Evolutionary conservation across 164 flowering plant species (phyloP).

Genomic region (Stephania cephalantha): DNA sequence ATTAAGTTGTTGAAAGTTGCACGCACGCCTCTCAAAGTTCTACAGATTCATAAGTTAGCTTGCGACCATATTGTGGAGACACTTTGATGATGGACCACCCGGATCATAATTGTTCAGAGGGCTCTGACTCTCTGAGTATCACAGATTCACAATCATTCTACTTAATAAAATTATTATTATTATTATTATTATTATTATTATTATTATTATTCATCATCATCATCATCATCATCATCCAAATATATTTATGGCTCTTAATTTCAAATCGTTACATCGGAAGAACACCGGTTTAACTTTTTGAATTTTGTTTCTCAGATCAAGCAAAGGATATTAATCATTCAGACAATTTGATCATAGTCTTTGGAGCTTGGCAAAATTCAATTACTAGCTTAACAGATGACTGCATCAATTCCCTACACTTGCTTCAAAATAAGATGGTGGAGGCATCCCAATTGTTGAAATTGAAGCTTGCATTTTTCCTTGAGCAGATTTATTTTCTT

Average conservation of each 20-base stretch:
- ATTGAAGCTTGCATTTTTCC: conserved; percentile 57
- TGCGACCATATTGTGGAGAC: background rate
- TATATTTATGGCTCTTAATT: too few relatives aligned
- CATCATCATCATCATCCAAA: too few relatives aligned
- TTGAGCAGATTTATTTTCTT: conserved; percentile 50
- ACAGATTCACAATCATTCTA: background rate
- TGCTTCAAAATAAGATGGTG: conserved; percentile 35
- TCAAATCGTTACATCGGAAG: too few relatives aligned
- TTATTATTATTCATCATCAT: too few relatives aligned
- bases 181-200: background rate
- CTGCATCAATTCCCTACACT: conserved; percentile 48
- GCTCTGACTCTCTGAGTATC: background rate
- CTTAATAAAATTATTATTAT: background rate
- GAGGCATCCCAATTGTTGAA: conserved; percentile 34
- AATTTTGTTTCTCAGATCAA: conserved; percentile 40
- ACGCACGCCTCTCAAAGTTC: background rate
- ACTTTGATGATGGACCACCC: background rate
- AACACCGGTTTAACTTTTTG: background rate
- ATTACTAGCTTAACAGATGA: conserved; percentile 34
- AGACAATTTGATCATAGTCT: conserved; percentile 26
- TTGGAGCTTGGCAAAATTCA: conserved; percentile 46
- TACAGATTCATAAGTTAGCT: background rate
- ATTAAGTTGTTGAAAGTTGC: background rate
- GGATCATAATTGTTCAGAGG: background rate
- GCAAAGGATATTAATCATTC: conserved; percentile 21